Conservation (phyloP, 164 flowering plant species). For the Magnolia sinica region DNA sequence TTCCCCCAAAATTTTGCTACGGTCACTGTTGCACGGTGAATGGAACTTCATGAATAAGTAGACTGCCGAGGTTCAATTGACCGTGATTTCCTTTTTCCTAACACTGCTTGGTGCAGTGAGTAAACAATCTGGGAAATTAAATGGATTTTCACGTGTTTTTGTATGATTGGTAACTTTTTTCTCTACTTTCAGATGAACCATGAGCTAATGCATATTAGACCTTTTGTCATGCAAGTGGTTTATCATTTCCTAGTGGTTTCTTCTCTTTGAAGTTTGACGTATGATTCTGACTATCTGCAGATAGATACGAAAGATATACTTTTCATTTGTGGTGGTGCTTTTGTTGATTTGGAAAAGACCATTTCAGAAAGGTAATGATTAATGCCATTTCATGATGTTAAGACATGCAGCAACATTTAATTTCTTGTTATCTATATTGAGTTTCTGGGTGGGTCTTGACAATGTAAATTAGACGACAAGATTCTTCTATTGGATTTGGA, state of each 20-base stretch:
- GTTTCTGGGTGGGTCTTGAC: neutral
- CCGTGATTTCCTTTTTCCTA: too few species aligned
- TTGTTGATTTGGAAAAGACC: slow-evolving; percentile 91
- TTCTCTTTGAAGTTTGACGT: neutral
- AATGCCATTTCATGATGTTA: slow-evolving; percentile 9
- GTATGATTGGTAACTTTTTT: neutral
- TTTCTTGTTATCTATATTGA: slow-evolving; percentile 2
- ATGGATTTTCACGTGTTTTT: neutral
- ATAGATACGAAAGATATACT: slow-evolving; percentile 96
- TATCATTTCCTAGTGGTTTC: neutral
- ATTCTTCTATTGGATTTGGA: slow-evolving; percentile 98
- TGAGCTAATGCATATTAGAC: neutral
- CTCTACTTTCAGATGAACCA: neutral
- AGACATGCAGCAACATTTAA: neutral
- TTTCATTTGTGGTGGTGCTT: slow-evolving; percentile 98
- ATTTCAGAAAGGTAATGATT: slow-evolving; percentile 82
- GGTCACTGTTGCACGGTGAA: neutral
- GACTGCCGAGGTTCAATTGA: too few species aligned
- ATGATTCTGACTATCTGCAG: slow-evolving; percentile 34
- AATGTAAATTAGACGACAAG: slow-evolving; percentile 64
- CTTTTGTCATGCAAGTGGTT: neutral
- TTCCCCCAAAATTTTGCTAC: too few species aligned
- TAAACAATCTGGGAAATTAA: neutral
- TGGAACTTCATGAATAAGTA: neutral
- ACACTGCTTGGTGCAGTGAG: neutral